Conservation (phyloP, 2,329 filamentous ascomycete genomes). For the Colletotrichum eremochloae region DNA sequence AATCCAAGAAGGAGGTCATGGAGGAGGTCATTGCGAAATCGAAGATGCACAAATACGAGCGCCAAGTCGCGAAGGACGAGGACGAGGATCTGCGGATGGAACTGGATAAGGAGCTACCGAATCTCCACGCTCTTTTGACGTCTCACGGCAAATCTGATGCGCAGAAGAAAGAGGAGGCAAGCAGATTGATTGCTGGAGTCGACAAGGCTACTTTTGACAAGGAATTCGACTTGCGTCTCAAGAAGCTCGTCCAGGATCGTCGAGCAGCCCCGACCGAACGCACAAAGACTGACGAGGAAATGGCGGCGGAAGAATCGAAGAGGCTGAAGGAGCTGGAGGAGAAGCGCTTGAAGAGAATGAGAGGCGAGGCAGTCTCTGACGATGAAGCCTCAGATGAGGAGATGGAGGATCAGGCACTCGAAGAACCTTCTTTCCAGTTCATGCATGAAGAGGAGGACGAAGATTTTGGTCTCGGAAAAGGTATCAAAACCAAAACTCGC, state of each 20-base stretch:
- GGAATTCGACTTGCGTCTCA: constrained; percentile 88
- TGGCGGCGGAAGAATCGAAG: constrained; percentile 80
- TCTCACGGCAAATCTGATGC: constrained; percentile 56
- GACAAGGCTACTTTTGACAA: constrained; percentile 80
- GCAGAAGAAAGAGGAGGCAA: constrained; percentile 45
- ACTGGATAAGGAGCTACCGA: constrained; percentile 85
- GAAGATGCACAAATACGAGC: constrained; percentile 93
- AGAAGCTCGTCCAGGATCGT: constrained; percentile 85
- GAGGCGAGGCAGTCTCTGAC: constrained; percentile 79
- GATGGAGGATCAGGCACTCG: constrained; percentile 50
- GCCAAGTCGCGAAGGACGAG: constrained; percentile 91
- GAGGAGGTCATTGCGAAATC: constrained; percentile 98
- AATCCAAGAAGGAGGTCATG: constrained; percentile 97
- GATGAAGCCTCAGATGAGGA: constrained; percentile 65
- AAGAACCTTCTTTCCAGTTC: constrained; percentile 51
- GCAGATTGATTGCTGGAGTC: constrained; percentile 61
- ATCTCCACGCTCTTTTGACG: constrained; percentile 80
- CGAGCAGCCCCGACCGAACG: constrained; percentile 87
- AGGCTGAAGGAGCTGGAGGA: constrained; percentile 85
- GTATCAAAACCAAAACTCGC: constrained; percentile 65
- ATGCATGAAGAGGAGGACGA: constrained; percentile 60
- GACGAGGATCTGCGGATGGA: constrained; percentile 89
- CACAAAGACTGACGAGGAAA: constrained; percentile 93
- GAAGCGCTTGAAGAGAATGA: constrained; percentile 87
- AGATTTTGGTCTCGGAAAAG: constrained; percentile 71